phyloP scores from a whole-genome alignment of 129 eudicot genomes.

The Erigeron canadensis region DNA sequence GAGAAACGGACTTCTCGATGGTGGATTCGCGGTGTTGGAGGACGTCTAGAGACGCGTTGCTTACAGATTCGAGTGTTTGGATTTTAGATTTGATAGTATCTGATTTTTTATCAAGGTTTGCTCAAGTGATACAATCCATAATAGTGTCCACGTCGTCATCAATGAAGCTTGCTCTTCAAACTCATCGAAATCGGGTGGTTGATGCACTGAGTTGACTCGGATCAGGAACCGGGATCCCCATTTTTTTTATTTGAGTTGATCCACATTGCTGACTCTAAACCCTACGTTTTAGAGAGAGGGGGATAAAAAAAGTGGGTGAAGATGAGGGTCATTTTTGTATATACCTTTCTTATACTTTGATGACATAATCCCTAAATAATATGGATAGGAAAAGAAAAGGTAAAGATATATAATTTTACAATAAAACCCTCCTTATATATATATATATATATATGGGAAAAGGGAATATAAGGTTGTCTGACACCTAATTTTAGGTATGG shows the following conservation, averaged over 20 bases:
- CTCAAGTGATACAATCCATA: conserved; percentile 78
- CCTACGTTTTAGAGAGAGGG: conserved; percentile 40
- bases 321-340: conserved; percentile 41
- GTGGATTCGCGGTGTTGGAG: conserved; percentile 62
- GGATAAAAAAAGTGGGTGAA: conserved; percentile 31
- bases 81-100: conserved; percentile 58
- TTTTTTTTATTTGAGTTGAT: no score
- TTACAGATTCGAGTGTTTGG: conserved; percentile 46
- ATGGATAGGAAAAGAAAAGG: no score
- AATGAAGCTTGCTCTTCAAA: conserved; percentile 78
- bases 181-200: conserved; percentile 73
- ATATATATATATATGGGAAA: no score
- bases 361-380: no score
- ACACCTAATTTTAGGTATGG: no score
- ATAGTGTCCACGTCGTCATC: conserved; percentile 91
- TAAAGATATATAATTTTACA: no score
- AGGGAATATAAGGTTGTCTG: no score
- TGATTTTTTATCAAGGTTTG: conserved; percentile 54
- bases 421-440: no score
- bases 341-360: no score
- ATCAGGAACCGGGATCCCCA: conserved; percentile 64
- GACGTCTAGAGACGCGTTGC: conserved; percentile 39
- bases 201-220: conserved; percentile 55
- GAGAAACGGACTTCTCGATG: conserved; percentile 48
- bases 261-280: no score